A percentile compares a stretch with the other conserved stretches of the same genome.
Conservation (phyloP, 1,139 yeast genomes). For the Pichia terricola region DNA sequence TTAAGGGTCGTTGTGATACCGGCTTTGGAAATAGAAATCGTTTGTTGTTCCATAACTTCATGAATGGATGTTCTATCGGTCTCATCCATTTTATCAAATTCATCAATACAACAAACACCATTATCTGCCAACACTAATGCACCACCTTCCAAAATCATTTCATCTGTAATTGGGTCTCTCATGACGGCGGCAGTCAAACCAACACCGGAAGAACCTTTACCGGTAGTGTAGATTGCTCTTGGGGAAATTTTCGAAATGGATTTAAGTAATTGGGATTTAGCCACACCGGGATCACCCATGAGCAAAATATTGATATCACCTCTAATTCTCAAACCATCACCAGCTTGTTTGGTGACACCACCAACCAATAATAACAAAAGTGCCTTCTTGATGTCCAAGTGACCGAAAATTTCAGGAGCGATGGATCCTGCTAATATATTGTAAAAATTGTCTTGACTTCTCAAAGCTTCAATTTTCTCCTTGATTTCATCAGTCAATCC, state of each 20-base stretch:
- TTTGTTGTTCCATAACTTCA: conserved; percentile 99
- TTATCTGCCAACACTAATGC: conserved; percentile 95
- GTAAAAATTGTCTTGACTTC: conserved; percentile 60
- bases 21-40: conserved; percentile 94
- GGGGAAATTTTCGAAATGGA: conserved; percentile 92
- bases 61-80: conserved; percentile 95
- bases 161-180: conserved; percentile 98
- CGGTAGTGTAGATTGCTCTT: conserved; percentile 95
- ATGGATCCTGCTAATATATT: conserved; percentile 76
- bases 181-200: conserved; percentile 98
- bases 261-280: conserved; percentile 91
- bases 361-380: conserved; percentile 77
- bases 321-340: conserved; percentile 94
- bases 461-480: conserved; percentile 44
- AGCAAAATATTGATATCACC: conserved; percentile 95
- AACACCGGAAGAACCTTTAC: conserved; percentile 98
- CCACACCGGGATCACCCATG: conserved; percentile 99
- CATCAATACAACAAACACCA: conserved; percentile 98
- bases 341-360: conserved; percentile 90
- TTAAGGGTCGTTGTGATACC: conserved; percentile 95
- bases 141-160: conserved; percentile 97
- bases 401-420: conserved; percentile 97
- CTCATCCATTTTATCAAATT: conserved; percentile 98
- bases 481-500: conserved; percentile 51
- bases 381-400: conserved; percentile 87